Evolutionary conservation across 2,329 filamentous ascomycete genomes (phyloP), one percentile per base, ranked within the genome.

Genomic region (Diaporthe ampelina): DNA sequence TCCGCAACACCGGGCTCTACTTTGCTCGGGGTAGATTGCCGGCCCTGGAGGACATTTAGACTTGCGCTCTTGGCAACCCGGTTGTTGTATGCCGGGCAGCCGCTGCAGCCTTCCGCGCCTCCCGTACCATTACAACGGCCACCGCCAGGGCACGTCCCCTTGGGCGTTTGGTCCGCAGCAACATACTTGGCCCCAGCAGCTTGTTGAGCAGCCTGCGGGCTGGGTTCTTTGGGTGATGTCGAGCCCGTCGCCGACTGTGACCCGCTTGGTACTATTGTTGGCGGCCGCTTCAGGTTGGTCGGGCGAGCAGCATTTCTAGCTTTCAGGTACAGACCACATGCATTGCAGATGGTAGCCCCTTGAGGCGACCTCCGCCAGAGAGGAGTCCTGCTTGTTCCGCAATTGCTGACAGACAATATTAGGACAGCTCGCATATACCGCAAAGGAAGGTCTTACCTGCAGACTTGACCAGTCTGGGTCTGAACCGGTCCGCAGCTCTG

Each of bases 31-130:
- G 77, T 76, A 45, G 80, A 74, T 77, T 79, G 77, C 75, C 85
- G 84, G 70, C 84, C 85, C 77, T 89, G 88, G 76, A 88, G 86
- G 71, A 91, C 86, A 72, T 87, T 92, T 77, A 94, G 90, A 81
- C 94, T 93, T 24, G 94, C 93, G 61, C 91, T 94, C 83, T 98
- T 98, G 45, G 96, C 94, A 52, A 98, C 92, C 70, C 97, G 91
- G 81, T 99, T 99, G 87, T 99, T 99, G 87, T 94, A 99, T 2
- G 97, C 97, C 48, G 97, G 97, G 81, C 97, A 99, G 17, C 97
- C 97, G 82, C 94, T 95, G 82, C 97, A 99, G 26, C 95, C 96
- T 81, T 97, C 94, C 43, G 97, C 95, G 70, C 97, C 97, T 58
- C 97, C 97, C 29, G 97, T 98, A 63, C 97, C 97, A 82, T 99